Conservation (phyloP, 129 eudicot genomes). For the Artemisia argyi region DNA sequence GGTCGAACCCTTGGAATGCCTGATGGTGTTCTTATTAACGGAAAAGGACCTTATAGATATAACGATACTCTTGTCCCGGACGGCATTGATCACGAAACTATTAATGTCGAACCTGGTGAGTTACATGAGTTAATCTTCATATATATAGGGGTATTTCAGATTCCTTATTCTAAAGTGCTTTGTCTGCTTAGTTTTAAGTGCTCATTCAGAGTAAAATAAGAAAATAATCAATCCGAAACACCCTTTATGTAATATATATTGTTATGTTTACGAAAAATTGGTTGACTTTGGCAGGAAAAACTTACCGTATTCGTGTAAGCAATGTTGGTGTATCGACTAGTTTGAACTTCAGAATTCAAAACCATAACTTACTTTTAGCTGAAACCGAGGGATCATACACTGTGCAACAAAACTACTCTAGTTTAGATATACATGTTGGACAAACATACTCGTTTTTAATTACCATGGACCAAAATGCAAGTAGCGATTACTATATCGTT, state of each 20-base stretch:
- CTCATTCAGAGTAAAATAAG: too few relatives aligned
- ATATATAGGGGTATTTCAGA: neutral
- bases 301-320: conserved; percentile 86
- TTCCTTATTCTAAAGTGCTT: too few relatives aligned
- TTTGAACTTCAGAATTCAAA: conserved; percentile 90
- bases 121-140: neutral
- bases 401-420: conserved; percentile 87
- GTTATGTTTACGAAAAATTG: neutral
- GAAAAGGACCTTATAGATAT: conserved; percentile 91
- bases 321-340: conserved; percentile 92
- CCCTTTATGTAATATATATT: neutral
- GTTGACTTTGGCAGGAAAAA: conserved; percentile 63
- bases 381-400: conserved; percentile 93
- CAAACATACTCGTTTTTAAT: conserved; percentile 84
- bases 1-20: conserved; percentile 92
- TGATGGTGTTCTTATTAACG: conserved; percentile 90
- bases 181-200: too few relatives aligned
- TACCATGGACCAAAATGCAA: conserved; percentile 91
- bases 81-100: conserved; percentile 75
- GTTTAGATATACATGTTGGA: conserved; percentile 89
- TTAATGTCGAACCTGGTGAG: conserved; percentile 87
- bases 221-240: too few relatives aligned
- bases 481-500: conserved; percentile 85
- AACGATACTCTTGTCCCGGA: conserved; percentile 83
- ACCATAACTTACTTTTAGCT: conserved; percentile 77